A percentile compares a stretch with the other conserved stretches of the same genome.
Conservation (phyloP, 306 rosid species). For the Fragaria nilgerrensis region DNA sequence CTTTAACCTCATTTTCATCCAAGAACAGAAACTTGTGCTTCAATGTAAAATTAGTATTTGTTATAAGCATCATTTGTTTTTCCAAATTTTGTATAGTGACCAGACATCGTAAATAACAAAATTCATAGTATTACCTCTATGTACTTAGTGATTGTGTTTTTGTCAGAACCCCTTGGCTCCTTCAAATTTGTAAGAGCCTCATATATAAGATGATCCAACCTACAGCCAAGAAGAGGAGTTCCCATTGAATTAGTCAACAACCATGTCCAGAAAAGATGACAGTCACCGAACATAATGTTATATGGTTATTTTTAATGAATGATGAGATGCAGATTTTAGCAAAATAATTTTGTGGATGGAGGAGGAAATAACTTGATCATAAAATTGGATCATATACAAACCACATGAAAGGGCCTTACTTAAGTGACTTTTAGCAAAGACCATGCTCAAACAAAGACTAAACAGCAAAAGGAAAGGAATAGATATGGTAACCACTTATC, state of each 20-base stretch:
- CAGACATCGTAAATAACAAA: slow-evolving; percentile 13
- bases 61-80: slow-evolving; percentile 8
- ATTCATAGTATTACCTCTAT: slow-evolving; percentile 67
- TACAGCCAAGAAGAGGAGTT: slow-evolving; percentile 38
- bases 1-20: not conserved
- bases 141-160: slow-evolving; percentile 70
- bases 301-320: slow-evolving; percentile 1
- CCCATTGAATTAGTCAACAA: slow-evolving; percentile 22
- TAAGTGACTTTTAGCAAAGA: not conserved
- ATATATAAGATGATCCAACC: slow-evolving; percentile 80
- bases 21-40: not conserved
- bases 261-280: slow-evolving; percentile 10
- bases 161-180: slow-evolving; percentile 89
- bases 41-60: slow-evolving; percentile 27
- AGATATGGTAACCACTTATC: not conserved
- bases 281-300: not conserved
- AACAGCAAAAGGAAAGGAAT: not conserved
- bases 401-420: not conserved
- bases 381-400: not conserved
- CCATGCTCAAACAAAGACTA: not conserved
- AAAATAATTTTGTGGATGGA: not conserved
- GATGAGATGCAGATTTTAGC: not conserved
- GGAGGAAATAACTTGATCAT: not conserved
- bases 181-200: slow-evolving; percentile 73
- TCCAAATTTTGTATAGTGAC: not conserved